Base-by-base conservation (phyloP, 345 rosid genomes). In the Lumnitzera racemosa region DNA sequence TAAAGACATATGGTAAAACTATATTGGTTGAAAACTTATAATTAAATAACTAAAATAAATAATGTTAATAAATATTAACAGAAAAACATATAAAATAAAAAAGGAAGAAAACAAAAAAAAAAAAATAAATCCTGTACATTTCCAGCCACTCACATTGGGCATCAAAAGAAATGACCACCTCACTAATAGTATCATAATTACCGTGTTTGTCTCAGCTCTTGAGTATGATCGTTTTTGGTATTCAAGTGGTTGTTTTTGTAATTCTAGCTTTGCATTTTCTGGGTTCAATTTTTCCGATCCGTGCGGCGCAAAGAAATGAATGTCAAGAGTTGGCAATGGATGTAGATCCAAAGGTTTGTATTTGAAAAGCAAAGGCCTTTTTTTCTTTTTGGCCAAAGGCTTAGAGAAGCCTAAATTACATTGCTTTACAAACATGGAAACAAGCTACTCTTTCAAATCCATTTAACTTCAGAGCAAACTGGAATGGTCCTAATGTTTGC, bases 381-480 rank as follows among this genome's bases (percentile, higher is more conserved):
- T 20, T 20, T 20, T 20, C 20, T 20, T 20, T 20, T 20, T 20
- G 20, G 20, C 68, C 60, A 61, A n/a, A 75, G 91, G 65, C 76
- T 83, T 59, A 64, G 63, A 64, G 62, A 46, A 17, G 91, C 96
- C 55, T 20, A 20, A 20, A 20, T 20, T 88, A 88, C 83, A 68
- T 84, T 47, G 96, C 95, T 12, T 74, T 91, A 51, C 96, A 85
- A 76, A 77, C 90, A 15, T 91, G 98, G 98, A 91, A 83, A 46
- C 80, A 63, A 17, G 75, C 81, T 52, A 81, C 86, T 55, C 67
- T 86, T 51, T 91, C 96, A 4, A 86, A 86, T 61, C 86, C 88
- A n/a, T 59, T 71, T 59, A 80, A 79, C 51, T 47, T 79, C 56
- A 83, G 86, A 2, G 20, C 66, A 24, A 81, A 86, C 63, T 91